Percentiles rank a stretch among this genome's conserved stretches.
Conservation (phyloP, 2,329 filamentous ascomycete genomes). For the Setomelanomma holmii region DNA sequence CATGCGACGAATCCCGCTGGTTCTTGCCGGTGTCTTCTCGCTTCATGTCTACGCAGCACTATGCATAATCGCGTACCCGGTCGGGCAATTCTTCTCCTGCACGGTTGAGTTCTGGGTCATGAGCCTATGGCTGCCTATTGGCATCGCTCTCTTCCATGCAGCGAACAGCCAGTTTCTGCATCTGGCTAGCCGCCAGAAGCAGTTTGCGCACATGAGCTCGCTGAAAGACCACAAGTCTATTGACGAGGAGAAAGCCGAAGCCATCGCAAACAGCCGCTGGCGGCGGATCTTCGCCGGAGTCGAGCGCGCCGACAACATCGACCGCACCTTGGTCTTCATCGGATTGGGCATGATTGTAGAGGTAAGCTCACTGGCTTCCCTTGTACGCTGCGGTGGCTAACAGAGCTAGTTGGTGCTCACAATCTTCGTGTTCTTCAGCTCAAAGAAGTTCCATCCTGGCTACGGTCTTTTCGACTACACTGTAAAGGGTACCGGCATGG, state of each 20-base stretch:
- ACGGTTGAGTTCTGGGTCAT: constrained; percentile 42
- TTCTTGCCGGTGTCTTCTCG: constrained; percentile 31
- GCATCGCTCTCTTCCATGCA: constrained; percentile 42
- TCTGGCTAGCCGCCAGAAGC: constrained; percentile 41
- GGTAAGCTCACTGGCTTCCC: constrained; percentile 30
- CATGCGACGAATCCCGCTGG: constrained; percentile 38
- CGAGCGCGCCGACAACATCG: constrained; percentile 34
- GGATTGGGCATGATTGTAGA: constrained; percentile 35
- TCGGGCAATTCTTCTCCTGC: constrained; percentile 34
- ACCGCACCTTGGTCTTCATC: constrained; percentile 36
- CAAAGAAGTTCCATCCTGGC: constrained; percentile 41
- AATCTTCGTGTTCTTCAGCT: constrained; percentile 40
- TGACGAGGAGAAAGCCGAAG: constrained; percentile 31
- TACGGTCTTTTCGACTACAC: constrained; percentile 42
- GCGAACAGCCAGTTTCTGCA: constrained; percentile 47
- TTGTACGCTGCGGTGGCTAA: neutral
- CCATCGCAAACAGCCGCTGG: constrained; percentile 31
- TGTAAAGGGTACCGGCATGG: constrained; percentile 29
- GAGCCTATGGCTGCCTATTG: constrained; percentile 40
- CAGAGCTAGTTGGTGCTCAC: constrained; percentile 17
- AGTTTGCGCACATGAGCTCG: constrained; percentile 33
- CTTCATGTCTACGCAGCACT: constrained; percentile 39
- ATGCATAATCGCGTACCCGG: constrained; percentile 31
- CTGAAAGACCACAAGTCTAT: constrained; percentile 32
- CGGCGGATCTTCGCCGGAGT: constrained; percentile 30